Evolutionary conservation across 225 moss, liverwort and hornwort genomes (phyloP).

Genomic region (Polytrichum commune): DNA sequence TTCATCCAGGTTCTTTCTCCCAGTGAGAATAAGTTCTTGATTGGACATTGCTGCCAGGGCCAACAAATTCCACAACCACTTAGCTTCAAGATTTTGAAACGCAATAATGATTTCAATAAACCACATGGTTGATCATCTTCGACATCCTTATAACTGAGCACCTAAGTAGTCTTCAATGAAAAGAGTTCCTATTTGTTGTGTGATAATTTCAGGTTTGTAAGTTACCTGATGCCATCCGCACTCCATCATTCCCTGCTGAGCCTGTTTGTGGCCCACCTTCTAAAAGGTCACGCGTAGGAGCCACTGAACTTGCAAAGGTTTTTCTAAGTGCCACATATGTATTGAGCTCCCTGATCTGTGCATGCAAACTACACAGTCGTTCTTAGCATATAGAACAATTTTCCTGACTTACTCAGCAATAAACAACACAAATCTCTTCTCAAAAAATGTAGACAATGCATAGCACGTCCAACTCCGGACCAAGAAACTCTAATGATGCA

Average conservation of each 20-base stretch:
- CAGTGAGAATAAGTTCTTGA: conserved; percentile 70
- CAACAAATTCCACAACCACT: neutral
- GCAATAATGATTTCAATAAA: neutral
- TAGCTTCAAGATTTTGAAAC: too few species aligned
- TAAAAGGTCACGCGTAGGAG: conserved; percentile 53
- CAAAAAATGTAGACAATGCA: neutral
- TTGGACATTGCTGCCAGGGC: conserved; percentile 65
- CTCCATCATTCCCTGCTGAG: conserved; percentile 30
- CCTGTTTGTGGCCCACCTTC: conserved; percentile 47
- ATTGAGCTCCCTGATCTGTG: conserved; percentile 88
- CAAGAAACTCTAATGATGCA: neutral
- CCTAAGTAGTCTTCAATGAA: neutral
- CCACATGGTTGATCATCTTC: neutral
- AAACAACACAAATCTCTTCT: neutral
- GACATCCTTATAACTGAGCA: neutral
- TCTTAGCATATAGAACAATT: conserved; percentile 3
- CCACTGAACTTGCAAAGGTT: conserved; percentile 48
- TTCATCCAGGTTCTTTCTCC: conserved; percentile 90
- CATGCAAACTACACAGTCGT: neutral
- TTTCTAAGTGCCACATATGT: conserved; percentile 90
- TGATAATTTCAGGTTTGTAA: neutral
- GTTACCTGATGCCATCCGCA: conserved; percentile 75
- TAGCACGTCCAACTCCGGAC: too few species aligned
- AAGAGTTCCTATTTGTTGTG: neutral
- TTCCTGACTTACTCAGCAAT: neutral